These are phyloP conservation scores for Lactarius vividus DNA, from an alignment of 768 basidiomycete species.

Conservation along the genomic window DNA sequence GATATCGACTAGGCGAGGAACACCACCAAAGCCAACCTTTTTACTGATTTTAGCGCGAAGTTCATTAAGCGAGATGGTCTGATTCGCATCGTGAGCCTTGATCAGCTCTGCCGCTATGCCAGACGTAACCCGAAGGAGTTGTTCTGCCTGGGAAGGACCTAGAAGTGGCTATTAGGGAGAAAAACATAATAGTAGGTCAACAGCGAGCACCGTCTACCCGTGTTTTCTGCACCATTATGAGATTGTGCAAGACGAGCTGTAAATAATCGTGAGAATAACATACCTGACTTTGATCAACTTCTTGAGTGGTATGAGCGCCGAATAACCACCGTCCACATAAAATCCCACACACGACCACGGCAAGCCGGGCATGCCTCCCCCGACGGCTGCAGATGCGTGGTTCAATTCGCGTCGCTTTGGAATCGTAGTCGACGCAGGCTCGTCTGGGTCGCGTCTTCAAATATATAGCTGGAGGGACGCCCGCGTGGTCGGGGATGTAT, in stretches of 20 bases:
- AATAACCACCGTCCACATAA: neutral
- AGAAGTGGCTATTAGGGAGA: neutral
- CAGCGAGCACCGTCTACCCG: slow-evolving; percentile 38
- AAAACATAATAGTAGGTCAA: neutral
- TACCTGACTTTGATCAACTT: neutral
- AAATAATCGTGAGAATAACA: slow-evolving; percentile 9
- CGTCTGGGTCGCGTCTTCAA: slow-evolving; percentile 92
- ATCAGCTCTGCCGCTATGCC: slow-evolving; percentile 95
- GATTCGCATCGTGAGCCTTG: slow-evolving; percentile 74
- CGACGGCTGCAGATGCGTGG: slow-evolving; percentile 70
- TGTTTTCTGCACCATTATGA: slow-evolving; percentile 42
- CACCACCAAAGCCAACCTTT: slow-evolving; percentile 80
- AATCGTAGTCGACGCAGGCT: slow-evolving; percentile 97
- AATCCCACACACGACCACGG: neutral
- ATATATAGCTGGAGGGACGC: slow-evolving; percentile 97
- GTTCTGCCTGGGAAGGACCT: slow-evolving; percentile 89
- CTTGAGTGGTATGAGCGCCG: neutral
- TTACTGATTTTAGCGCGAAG: slow-evolving; percentile 87
- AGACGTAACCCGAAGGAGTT: slow-evolving; percentile 85
- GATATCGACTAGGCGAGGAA: slow-evolving; percentile 94
- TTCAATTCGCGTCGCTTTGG: slow-evolving; percentile 80
- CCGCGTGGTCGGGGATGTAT: slow-evolving; percentile 51
- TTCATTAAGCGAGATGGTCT: slow-evolving; percentile 81
- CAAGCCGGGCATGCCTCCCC: slow-evolving; percentile 61
- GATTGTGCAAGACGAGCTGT: neutral